Conservation (phyloP, 1,284 basidiomycete species). For the Pseudozyma hubeiensis region DNA sequence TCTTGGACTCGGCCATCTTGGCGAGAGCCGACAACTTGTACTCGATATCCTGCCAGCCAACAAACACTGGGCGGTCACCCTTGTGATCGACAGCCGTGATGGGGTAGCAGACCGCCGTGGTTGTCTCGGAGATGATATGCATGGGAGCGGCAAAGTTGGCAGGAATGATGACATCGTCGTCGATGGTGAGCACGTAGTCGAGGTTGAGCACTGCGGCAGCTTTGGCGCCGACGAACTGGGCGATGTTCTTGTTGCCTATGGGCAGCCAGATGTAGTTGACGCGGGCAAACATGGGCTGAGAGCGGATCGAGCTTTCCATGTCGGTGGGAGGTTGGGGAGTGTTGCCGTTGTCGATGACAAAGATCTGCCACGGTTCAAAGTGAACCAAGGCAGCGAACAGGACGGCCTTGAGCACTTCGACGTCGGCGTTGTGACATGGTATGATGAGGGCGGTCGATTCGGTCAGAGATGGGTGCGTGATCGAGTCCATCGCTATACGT, state of each 20-base stretch:
- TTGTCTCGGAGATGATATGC: constrained; percentile 26
- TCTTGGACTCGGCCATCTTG: constrained; percentile 34
- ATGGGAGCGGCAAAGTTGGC: constrained; percentile 44
- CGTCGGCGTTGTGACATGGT: constrained; percentile 42
- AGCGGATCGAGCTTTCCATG: constrained; percentile 23
- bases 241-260: constrained; percentile 45
- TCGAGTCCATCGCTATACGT: constrained; percentile 16
- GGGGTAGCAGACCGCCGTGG: constrained; percentile 42
- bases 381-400: constrained; percentile 38
- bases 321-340: constrained; percentile 17
- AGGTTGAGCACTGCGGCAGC: constrained; percentile 26
- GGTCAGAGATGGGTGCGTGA: constrained; percentile 40
- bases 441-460: constrained; percentile 37
- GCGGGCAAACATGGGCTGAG: constrained; percentile 32
- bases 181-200: constrained; percentile 42
- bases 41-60: constrained; percentile 47
- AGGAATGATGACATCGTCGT: constrained; percentile 45
- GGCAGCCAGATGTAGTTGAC: constrained; percentile 48
- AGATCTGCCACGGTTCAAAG: constrained; percentile 46
- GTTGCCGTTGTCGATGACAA: constrained; percentile 43
- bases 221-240: constrained; percentile 39
- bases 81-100: constrained; percentile 39
- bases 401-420: constrained; percentile 35
- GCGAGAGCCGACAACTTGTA: constrained; percentile 44
- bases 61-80: constrained; percentile 43